A percentile compares a stretch with the other conserved stretches of the same genome.
Conservation (phyloP, 2,329 filamentous ascomycete species). For the Cercospora sp. region DNA sequence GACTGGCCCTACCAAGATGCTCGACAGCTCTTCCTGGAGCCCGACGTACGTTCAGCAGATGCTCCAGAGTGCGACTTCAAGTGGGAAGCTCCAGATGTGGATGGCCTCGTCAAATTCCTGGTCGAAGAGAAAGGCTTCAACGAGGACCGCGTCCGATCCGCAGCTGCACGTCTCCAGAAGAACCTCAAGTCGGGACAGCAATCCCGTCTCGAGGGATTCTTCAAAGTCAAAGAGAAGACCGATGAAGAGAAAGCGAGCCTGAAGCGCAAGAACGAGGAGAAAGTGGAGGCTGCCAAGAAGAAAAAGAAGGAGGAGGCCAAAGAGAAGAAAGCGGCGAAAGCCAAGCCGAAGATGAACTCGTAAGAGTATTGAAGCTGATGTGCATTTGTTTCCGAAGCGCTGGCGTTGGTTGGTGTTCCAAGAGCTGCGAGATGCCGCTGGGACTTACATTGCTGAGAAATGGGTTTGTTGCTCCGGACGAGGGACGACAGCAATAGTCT, state of each 20-base stretch:
- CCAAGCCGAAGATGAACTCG: constrained; percentile 63
- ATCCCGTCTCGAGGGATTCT: constrained; percentile 90
- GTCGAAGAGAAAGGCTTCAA: constrained; percentile 96
- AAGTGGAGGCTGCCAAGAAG: constrained; percentile 90
- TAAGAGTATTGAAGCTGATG: constrained; percentile 16
- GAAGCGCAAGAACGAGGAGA: constrained; percentile 93
- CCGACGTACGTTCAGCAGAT: constrained; percentile 81
- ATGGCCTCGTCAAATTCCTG: constrained; percentile 84
- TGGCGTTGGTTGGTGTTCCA: constrained; percentile 28
- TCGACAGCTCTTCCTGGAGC: constrained; percentile 85
- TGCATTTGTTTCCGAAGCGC: constrained; percentile 23
- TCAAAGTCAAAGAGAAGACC: constrained; percentile 88
- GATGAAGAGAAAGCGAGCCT: constrained; percentile 78
- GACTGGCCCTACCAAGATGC: constrained; percentile 96
- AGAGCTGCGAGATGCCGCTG: neutral
- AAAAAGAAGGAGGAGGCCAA: constrained; percentile 92
- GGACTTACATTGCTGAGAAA: neutral
- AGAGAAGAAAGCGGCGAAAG: constrained; percentile 88
- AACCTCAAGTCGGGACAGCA: constrained; percentile 90
- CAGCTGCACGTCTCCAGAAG: constrained; percentile 78
- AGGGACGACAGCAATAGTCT: neutral
- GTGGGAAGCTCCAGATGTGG: constrained; percentile 91
- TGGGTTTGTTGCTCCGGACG: neutral
- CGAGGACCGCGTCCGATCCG: constrained; percentile 85
- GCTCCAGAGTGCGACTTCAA: constrained; percentile 93